Conservation (phyloP, 169 alveolate species). For the Cryptosporidium ryanae region DNA sequence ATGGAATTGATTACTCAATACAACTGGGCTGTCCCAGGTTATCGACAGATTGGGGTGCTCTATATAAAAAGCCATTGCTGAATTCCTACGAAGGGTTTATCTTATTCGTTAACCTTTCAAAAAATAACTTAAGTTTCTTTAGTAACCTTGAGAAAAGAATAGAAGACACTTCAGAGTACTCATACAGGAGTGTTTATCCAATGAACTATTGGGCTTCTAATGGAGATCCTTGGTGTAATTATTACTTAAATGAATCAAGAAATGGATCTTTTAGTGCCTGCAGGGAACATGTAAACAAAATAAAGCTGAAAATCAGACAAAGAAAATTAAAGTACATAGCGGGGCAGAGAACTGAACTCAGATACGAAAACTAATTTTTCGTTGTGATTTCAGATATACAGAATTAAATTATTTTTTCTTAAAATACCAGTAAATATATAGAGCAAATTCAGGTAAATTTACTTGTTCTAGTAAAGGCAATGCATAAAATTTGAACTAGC, state of each 20-base stretch:
- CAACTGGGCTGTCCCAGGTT: conserved; percentile 99
- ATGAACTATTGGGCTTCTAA: conserved; percentile 70
- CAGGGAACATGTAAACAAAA: conserved; percentile 7
- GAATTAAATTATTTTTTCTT: not conserved
- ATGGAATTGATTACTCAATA: conserved; percentile 66
- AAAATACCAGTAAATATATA: not conserved
- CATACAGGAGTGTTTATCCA: conserved; percentile 41
- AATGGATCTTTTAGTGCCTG: conserved; percentile 51
- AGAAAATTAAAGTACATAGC: conserved; percentile 21
- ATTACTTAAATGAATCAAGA: conserved; percentile 29
- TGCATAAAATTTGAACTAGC: not conserved
- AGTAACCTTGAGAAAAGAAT: not conserved
- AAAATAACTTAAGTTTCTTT: conserved; percentile 56
- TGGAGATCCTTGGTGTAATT: conserved; percentile 54
- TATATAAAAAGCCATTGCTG: conserved; percentile 92
- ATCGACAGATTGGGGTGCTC: conserved; percentile 98
- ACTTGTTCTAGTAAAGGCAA: no score
- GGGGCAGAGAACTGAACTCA: not conserved
- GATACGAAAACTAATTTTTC: not conserved
- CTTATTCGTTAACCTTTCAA: conserved; percentile 85
- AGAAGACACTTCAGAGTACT: conserved; percentile 3
- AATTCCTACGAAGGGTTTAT: conserved; percentile 98
- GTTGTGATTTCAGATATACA: not conserved
- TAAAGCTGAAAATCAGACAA: conserved; percentile 2
- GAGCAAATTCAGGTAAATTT: no score